Base-by-base conservation (phyloP, 345 rosid genomes). In the Clarkia xantiana region DNA sequence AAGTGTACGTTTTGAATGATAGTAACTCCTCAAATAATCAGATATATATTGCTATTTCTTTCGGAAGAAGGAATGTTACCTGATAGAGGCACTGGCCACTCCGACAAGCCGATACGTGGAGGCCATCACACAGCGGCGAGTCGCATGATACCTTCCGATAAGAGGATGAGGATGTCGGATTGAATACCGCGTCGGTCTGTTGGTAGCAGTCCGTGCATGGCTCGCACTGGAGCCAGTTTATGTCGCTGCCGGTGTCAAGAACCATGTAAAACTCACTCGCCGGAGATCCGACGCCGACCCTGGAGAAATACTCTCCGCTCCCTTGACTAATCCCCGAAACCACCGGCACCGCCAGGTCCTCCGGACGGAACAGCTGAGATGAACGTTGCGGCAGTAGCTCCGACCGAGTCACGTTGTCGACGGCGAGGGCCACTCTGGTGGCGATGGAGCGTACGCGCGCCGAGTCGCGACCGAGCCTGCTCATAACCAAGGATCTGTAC, bases 281-380 rank as follows among this genome's bases (percentile, higher is more conserved):
- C 47, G 97, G 97, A 42, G 50, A 71, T 14, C 97, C 97, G 44
- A 90, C 65, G 2, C 94, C 94, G 58, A 90, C 43, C 15, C 83
- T 71, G 0, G 95, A 66, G 73, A 90, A 90, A 65, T 90, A 90
- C 79, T 90, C 97, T 2, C 95, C 95, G 70, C 94, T 86, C 10
- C 97, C 97, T 51, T 86, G 89, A 45, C 77, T 61, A 2, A 53
- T 44, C 8, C 97, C 97, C 51, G 97, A 86, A 23, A 74, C 61
- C 40, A 90, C 68, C 2, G 95, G 94, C 8, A 88, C 76, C 2
- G 78, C 58, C 22, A 90, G 47, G 9, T 63, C 86, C 64, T 80
- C 68, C 8, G 87, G 61, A 3, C 43, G 65, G 71, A 60, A 61
- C 38, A 65, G 68, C 40, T 71, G 57, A 14, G 52, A 23, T 22